These are phyloP conservation scores for Lyophyllum semitale DNA, from an alignment of 768 basidiomycete species.

Conservation along the genomic window DNA sequence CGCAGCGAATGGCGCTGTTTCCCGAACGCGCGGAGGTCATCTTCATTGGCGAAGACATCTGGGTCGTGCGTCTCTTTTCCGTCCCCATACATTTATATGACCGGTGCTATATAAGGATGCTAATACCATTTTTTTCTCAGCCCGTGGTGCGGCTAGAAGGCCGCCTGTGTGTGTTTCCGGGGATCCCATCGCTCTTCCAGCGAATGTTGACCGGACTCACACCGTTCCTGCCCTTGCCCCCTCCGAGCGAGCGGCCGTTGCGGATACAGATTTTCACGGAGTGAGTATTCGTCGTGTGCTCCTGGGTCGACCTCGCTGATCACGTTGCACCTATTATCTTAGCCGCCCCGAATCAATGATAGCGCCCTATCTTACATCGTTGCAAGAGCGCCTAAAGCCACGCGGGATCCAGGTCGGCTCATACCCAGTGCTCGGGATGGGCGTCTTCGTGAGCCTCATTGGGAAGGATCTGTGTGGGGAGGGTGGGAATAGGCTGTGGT, in stretches of 20 bases:
- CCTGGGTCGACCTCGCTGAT: too few relatives aligned
- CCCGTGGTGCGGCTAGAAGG: constrained; percentile 85
- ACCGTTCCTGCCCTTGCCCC: constrained; percentile 79
- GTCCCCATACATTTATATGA: neutral
- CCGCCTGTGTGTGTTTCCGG: constrained; percentile 90
- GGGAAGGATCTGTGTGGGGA: constrained; percentile 43
- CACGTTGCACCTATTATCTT: too few relatives aligned
- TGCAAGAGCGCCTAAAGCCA: constrained; percentile 70
- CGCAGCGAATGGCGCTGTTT: constrained; percentile 89
- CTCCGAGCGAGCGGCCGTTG: constrained; percentile 68
- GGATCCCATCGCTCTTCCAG: constrained; percentile 84
- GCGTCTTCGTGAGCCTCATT: constrained; percentile 75
- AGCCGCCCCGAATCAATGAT: constrained; percentile 79
- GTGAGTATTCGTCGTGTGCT: constrained; percentile 47
- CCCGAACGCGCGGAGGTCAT: constrained; percentile 78
- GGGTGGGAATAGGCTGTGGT: constrained; percentile 43
- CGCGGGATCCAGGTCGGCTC: constrained; percentile 85
- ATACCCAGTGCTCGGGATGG: constrained; percentile 64
- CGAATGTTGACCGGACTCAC: constrained; percentile 75
- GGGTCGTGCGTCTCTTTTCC: constrained; percentile 64
- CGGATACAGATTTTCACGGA: constrained; percentile 84
- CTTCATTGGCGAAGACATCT: constrained; percentile 77
- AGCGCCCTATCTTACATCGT: constrained; percentile 79
- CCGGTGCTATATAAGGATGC: constrained; percentile 1
- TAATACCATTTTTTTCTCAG: constrained; percentile 33